Evolutionary conservation across 225 moss, liverwort and hornwort species (phyloP), one percentile per base, ranked within the genome.

Genomic region (Asterella californica): DNA sequence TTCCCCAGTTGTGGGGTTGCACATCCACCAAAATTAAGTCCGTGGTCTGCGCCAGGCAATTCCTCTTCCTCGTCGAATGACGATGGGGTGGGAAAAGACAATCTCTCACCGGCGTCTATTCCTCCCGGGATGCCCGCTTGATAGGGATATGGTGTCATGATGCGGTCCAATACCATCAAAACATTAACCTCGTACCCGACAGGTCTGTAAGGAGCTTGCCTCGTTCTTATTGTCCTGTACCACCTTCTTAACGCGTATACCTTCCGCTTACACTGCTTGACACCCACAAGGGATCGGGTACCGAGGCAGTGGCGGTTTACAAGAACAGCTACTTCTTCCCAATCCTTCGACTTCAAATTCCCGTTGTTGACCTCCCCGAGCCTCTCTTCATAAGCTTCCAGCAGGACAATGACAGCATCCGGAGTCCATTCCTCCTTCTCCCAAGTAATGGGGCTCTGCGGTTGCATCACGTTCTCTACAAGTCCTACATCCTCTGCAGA

Each of bases 71-170:
- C 84, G 27, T 84, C 84, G 32, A 84, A 80, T 29, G 63, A 30
- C n/a, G 76, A 80, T 29, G 70, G 71, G 66, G 72, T 45, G 6
- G 84, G 84, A 29, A 63, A 30, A 24, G 76, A 77, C 52, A 63
- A 25, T 19, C 63, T 49, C 42, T 82, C 85, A 0, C 85, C 82
- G 2, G 85, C 85, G 34, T 82, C 85, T 47, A 85, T 85, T 17
- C 85, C 85, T 15, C 85, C 82, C 10, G 85, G 85, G 22, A 85
- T 82, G 33, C 85, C 85, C n/a, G 82, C 82, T 70, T 61, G 79
- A 42, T 69, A 82, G 5, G 79, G 63, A 32, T 62, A 77, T 10
- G 84, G 84, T 22, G 62, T 64, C 80, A 80, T 80, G 45, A 84
- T 77, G 17, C 84, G 76, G n/a, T 80, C 84, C 54, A 84, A 45